phyloP scores from a whole-genome alignment of 805 yeast genomes.

The Yamadazyma akitaensis region DNA sequence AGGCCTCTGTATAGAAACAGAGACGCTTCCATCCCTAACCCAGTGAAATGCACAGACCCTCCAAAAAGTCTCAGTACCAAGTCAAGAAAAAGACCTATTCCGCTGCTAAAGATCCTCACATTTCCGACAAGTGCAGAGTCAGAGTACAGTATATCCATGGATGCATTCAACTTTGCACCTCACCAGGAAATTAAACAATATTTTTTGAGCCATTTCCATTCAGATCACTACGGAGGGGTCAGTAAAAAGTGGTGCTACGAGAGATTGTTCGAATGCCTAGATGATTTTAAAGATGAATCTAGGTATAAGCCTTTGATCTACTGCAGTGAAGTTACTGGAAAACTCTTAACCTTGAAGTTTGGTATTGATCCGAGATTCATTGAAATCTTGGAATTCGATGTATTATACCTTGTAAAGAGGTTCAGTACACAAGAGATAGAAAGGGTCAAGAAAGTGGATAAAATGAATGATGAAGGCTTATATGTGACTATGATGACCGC shows the following conservation, averaged over 20 bases:
- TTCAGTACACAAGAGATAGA: conserved; percentile 11
- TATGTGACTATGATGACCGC: conserved; percentile 73
- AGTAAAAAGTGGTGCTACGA: conserved; percentile 65
- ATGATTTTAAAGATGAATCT: conserved; percentile 21
- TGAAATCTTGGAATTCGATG: conserved; percentile 36
- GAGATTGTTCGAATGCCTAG: conserved; percentile 28
- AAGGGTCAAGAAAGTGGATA: conserved; percentile 6
- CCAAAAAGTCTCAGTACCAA: conserved; percentile 15
- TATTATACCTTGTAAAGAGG: conserved; percentile 30
- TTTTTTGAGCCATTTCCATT: conserved; percentile 80
- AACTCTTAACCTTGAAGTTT: conserved; percentile 51
- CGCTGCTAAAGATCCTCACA: conserved; percentile 50
- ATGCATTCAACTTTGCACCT: conserved; percentile 57
- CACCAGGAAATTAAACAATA: conserved; percentile 48
- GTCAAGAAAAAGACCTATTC: conserved; percentile 38
- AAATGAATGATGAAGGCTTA: conserved; percentile 25
- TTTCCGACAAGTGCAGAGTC: conserved; percentile 27
- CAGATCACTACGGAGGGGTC: conserved; percentile 92
- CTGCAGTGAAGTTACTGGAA: conserved; percentile 68
- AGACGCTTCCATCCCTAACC: conserved; percentile 4
- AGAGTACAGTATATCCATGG: conserved; percentile 50
- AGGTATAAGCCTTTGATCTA: conserved; percentile 57
- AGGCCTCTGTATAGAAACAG: conserved; percentile 10
- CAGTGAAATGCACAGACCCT: conserved; percentile 12
- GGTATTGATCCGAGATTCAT: conserved; percentile 51